phyloP scores from a whole-genome alignment of 208 protist species.

The Herpetomonas samuelpessoai region DNA sequence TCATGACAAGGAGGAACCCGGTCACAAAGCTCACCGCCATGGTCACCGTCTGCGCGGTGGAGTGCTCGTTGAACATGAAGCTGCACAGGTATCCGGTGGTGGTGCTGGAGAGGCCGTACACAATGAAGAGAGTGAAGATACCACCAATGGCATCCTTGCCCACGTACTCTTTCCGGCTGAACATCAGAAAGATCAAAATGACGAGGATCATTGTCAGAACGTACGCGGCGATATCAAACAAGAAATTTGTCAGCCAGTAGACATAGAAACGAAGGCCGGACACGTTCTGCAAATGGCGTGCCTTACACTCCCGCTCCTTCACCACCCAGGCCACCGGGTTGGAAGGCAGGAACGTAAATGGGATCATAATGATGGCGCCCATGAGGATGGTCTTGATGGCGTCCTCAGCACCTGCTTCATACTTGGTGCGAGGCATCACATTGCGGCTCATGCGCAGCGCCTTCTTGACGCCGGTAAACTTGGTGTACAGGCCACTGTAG shows the following conservation, averaged over 20 bases:
- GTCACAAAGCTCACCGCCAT: slow-evolving; percentile 36
- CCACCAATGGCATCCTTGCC: slow-evolving; percentile 13
- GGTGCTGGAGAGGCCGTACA: slow-evolving; percentile 25
- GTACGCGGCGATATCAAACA: slow-evolving; percentile 38
- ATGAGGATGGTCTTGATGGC: slow-evolving; percentile 20
- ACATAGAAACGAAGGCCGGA: slow-evolving; percentile 59
- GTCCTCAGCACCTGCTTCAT: slow-evolving; percentile 20
- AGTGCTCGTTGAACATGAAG: slow-evolving; percentile 37
- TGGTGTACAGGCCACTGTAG: slow-evolving; percentile 20
- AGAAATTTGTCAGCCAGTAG: slow-evolving; percentile 64
- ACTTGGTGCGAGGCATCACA: slow-evolving; percentile 18
- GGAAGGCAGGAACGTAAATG: slow-evolving; percentile 63
- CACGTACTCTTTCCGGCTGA: slow-evolving; percentile 30
- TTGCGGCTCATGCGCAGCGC: slow-evolving; percentile 9
- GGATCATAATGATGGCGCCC: slow-evolving; percentile 52
- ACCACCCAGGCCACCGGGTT: slow-evolving; percentile 69
- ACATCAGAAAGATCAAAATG: slow-evolving; percentile 28
- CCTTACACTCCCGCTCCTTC: slow-evolving; percentile 75
- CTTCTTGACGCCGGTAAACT: slow-evolving; percentile 4
- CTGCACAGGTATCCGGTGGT: slow-evolving; percentile 17
- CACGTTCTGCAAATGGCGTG: slow-evolving; percentile 76
- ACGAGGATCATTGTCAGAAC: slow-evolving; percentile 33
- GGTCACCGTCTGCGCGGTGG: slow-evolving; percentile 31
- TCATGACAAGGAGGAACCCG: slow-evolving; percentile 41
- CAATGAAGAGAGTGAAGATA: slow-evolving; percentile 23